Conservation (phyloP, 1,139 yeast species). For the Sugiyamaella sp. region DNA sequence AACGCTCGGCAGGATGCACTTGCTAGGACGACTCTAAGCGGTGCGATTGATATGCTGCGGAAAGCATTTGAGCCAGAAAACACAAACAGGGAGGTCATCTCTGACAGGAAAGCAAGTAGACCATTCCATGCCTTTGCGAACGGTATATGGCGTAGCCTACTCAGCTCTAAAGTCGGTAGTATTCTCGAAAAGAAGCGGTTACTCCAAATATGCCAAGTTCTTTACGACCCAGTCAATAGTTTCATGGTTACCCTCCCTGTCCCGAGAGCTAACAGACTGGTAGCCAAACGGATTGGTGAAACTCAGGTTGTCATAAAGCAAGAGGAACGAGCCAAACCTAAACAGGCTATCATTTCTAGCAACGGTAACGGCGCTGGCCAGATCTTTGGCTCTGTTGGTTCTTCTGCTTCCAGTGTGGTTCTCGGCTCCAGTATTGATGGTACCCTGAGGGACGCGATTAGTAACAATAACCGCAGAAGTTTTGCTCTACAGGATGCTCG, state of each 20-base stretch:
- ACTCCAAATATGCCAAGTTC: constrained; percentile 64
- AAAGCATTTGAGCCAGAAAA: constrained; percentile 56
- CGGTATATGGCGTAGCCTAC: constrained; percentile 9
- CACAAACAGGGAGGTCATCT: constrained; percentile 59
- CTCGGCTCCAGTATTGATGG: not conserved
- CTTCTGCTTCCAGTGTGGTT: not conserved
- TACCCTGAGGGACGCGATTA: no score
- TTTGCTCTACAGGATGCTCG: no score
- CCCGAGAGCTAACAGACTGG: constrained; percentile 70
- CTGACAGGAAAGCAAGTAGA: constrained; percentile 59
- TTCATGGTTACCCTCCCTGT: constrained; percentile 62
- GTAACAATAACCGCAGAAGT: no score
- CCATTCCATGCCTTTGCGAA: constrained; percentile 57
- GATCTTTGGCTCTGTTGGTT: not conserved
- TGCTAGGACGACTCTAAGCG: constrained; percentile 55
- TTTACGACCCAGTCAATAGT: constrained; percentile 66
- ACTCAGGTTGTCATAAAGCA: constrained; percentile 8
- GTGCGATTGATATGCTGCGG: constrained; percentile 68
- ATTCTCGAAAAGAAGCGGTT: constrained; percentile 63
- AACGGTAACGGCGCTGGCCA: not conserved
- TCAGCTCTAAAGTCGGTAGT: constrained; percentile 47
- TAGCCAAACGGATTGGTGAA: constrained; percentile 49
- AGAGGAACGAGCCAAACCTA: constrained; percentile 20
- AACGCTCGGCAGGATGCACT: constrained; percentile 45
- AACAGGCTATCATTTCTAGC: constrained; percentile 15